Evolutionary conservation across 2,329 filamentous ascomycete species (phyloP).

Genomic region (Trematosphaeria pertusa): DNA sequence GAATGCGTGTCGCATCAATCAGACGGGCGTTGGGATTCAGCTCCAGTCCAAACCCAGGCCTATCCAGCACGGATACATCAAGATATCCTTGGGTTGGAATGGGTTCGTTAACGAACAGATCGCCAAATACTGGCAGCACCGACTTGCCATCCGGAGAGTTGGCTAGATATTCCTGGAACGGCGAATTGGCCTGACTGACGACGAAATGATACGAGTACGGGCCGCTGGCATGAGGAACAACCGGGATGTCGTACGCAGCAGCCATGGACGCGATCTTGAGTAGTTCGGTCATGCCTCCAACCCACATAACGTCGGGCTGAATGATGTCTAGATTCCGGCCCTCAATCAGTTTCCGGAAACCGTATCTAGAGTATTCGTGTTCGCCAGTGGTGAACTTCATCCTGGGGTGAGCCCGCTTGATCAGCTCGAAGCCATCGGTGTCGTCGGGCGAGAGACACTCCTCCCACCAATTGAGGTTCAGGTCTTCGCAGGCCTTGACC

Average conservation of each 20-base stretch:
- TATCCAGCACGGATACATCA: constrained; percentile 79
- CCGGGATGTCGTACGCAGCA: constrained; percentile 90
- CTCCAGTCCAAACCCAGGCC: constrained; percentile 88
- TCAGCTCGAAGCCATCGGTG: constrained; percentile 85
- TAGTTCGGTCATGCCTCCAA: constrained; percentile 89
- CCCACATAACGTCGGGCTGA: constrained; percentile 97
- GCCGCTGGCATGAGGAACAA: constrained; percentile 92
- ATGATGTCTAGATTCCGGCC: constrained; percentile 92
- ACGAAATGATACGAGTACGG: constrained; percentile 98
- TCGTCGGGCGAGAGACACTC: constrained; percentile 92
- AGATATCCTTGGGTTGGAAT: constrained; percentile 85
- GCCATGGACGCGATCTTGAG: constrained; percentile 89
- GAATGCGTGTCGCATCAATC: constrained; percentile 75
- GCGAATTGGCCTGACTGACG: constrained; percentile 88
- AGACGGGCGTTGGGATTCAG: constrained; percentile 82
- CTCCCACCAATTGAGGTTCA: constrained; percentile 97
- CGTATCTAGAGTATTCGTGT: constrained; percentile 93
- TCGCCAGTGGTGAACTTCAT: constrained; percentile 96
- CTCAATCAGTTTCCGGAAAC: constrained; percentile 93
- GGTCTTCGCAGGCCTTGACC: constrained; percentile 79
- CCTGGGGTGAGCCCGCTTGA: constrained; percentile 89
- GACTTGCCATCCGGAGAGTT: constrained; percentile 91
- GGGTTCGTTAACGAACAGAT: constrained; percentile 88
- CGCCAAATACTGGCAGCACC: constrained; percentile 89
- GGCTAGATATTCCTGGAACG: constrained; percentile 95